These are phyloP conservation scores for Colletotrichum sp. DNA, from an alignment of 2,329 filamentous ascomycete species.

Conservation along the genomic window DNA sequence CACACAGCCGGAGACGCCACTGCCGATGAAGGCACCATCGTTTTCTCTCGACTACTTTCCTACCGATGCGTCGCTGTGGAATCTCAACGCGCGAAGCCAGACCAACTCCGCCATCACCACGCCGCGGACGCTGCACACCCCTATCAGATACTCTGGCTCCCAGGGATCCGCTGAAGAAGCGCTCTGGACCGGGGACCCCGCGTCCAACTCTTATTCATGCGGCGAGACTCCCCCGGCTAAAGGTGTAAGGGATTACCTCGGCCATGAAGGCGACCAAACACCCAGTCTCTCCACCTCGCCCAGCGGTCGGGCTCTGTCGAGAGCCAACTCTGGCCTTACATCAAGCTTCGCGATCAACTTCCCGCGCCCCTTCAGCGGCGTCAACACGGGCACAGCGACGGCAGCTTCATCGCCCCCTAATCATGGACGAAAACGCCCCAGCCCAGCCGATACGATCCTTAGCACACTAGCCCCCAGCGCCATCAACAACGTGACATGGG, in stretches of 20 bases:
- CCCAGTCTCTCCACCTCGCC: conserved; percentile 66
- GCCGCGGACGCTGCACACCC: conserved; percentile 61
- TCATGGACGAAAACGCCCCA: conserved; percentile 57
- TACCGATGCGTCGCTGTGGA: conserved; percentile 60
- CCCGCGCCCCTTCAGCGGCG: conserved; percentile 46
- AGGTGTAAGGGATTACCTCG: conserved; percentile 47
- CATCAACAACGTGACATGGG: conserved; percentile 53
- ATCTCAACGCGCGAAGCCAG: conserved; percentile 54
- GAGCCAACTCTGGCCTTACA: conserved; percentile 60
- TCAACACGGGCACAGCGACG: conserved; percentile 31
- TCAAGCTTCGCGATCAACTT: conserved; percentile 62
- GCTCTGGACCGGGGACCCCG: conserved; percentile 57
- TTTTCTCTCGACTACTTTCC: conserved; percentile 74
- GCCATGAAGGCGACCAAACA: conserved; percentile 47
- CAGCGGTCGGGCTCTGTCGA: conserved; percentile 56
- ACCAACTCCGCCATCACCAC: conserved; percentile 62
- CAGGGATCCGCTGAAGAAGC: conserved; percentile 59
- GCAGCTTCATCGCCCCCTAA: conserved; percentile 49
- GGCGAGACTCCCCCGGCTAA: conserved; percentile 66
- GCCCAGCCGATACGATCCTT: conserved; percentile 66
- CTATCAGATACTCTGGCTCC: conserved; percentile 59
- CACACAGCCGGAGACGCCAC: conserved; percentile 64
- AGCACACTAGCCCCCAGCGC: conserved; percentile 55
- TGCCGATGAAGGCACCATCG: conserved; percentile 69
- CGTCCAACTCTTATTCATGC: conserved; percentile 63